Evolutionary conservation across 148 eudicot species (phyloP).

Genomic region (Fagopyrum esculentum): DNA sequence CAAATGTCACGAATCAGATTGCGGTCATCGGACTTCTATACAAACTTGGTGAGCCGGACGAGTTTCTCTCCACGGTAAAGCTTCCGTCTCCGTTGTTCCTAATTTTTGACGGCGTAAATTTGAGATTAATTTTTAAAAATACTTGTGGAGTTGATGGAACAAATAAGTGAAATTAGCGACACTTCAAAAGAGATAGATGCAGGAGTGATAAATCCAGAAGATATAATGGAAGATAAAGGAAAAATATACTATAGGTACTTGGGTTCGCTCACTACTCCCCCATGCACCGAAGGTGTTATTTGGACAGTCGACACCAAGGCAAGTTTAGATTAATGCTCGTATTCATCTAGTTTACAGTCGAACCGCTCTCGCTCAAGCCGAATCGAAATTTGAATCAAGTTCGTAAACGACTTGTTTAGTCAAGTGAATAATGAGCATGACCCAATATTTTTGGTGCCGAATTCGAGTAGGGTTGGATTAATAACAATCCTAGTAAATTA

Average conservation of each 20-base stretch:
- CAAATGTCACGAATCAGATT: slow-evolving; percentile 14
- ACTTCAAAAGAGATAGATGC: slow-evolving; percentile 16
- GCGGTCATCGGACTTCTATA: slow-evolving; percentile 50
- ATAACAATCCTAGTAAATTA: no score
- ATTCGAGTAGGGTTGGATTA: no score
- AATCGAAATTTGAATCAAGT: no score
- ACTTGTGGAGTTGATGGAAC: slow-evolving; percentile 32
- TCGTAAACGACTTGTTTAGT: not conserved
- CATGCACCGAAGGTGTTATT: slow-evolving; percentile 73
- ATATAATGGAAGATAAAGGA: slow-evolving; percentile 21
- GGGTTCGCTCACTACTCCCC: slow-evolving; percentile 79
- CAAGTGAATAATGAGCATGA: not conserved
- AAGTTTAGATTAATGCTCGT: not conserved
- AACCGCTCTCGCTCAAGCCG: no score
- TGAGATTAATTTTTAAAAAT: not conserved
- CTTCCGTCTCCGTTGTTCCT: no score
- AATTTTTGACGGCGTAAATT: no score
- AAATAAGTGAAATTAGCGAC: slow-evolving; percentile 31
- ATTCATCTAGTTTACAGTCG: not conserved
- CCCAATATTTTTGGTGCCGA: no score
- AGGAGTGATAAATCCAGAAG: slow-evolving; percentile 44
- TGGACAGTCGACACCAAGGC: slow-evolving; percentile 56
- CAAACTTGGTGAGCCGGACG: slow-evolving; percentile 46
- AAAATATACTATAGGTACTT: slow-evolving; percentile 39
- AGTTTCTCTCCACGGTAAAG: slow-evolving; percentile 39